Conservation (phyloP, 768 basidiomycete species). For the Calvatia gigantea region DNA sequence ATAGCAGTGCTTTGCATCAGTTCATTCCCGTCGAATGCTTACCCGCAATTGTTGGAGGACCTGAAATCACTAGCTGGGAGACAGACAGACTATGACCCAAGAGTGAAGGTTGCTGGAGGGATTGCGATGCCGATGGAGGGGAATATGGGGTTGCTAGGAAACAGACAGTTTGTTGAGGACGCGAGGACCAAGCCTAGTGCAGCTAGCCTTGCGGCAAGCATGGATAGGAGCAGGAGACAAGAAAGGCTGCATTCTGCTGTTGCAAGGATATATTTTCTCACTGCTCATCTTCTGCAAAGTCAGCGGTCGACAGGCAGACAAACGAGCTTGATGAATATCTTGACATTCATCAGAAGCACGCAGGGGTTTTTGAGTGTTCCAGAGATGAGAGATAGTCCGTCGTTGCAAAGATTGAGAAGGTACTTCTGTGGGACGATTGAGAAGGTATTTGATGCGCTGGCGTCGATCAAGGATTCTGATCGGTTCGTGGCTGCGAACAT, state of each 20-base stretch:
- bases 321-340: conserved; percentile 70
- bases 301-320: conserved; percentile 66
- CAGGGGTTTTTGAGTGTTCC: conserved; percentile 71
- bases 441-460: conserved; percentile 75
- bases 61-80: conserved; percentile 75
- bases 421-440: conserved; percentile 92
- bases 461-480: conserved; percentile 68
- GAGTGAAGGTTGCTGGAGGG: conserved; percentile 33
- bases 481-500: conserved; percentile 72
- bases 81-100: conserved; percentile 78
- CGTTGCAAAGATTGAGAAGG: conserved; percentile 76
- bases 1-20: conserved; percentile 88
- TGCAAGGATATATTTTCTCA: conserved; percentile 85
- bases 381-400: conserved; percentile 71
- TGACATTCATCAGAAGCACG: conserved; percentile 85
- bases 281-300: conserved; percentile 71
- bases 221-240: conserved; percentile 64
- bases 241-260: conserved; percentile 83
- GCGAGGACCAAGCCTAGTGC: conserved; percentile 43
- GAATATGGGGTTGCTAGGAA: conserved; percentile 30
- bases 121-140: conserved; percentile 35
- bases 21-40: conserved; percentile 72
- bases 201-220: conserved; percentile 32
- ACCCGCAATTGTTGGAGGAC: conserved; percentile 81
- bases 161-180: conserved; percentile 69